Evolutionary conservation across 1,284 basidiomycete species (phyloP).

Genomic region (Amylostereum areolatum): DNA sequence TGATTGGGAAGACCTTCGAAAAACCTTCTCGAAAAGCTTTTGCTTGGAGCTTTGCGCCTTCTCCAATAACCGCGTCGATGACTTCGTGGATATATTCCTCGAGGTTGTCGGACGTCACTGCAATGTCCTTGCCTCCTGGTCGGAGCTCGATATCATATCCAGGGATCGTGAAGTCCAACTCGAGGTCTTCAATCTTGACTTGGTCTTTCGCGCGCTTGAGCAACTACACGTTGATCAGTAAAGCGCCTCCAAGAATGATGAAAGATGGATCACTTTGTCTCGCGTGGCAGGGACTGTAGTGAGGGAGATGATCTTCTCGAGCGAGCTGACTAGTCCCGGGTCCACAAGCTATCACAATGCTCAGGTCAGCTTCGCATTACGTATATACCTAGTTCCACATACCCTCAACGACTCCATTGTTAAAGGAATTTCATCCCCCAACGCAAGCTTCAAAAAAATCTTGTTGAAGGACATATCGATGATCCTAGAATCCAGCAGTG

Average conservation of each 20-base stretch:
- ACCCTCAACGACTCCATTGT: conserved; percentile 81
- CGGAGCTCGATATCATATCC: conserved; percentile 91
- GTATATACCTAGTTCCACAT: conserved; percentile 15
- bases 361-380: conserved; percentile 2
- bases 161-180: conserved; percentile 93
- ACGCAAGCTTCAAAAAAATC: conserved; percentile 83
- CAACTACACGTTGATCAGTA: conserved; percentile 36
- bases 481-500: conserved; percentile 94
- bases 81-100: conserved; percentile 84
- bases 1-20: conserved; percentile 90
- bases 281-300: conserved; percentile 34
- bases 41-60: conserved; percentile 69
- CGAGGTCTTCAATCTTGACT: conserved; percentile 80
- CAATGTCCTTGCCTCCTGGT: conserved; percentile 73
- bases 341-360: conserved; percentile 63
- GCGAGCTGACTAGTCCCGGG: conserved; percentile 76
- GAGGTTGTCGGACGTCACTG: conserved; percentile 82
- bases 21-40: conserved; percentile 88
- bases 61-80: conserved; percentile 76
- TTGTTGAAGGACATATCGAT: conserved; percentile 95
- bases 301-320: conserved; percentile 71
- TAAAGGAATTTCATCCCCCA: conserved; percentile 81
- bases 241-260: conserved; percentile 5
- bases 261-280: conserved; percentile 43
- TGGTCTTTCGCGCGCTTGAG: conserved; percentile 31